Evolutionary conservation across 2,329 filamentous ascomycete species (phyloP).

Genomic region (Diaporthe sp.): DNA sequence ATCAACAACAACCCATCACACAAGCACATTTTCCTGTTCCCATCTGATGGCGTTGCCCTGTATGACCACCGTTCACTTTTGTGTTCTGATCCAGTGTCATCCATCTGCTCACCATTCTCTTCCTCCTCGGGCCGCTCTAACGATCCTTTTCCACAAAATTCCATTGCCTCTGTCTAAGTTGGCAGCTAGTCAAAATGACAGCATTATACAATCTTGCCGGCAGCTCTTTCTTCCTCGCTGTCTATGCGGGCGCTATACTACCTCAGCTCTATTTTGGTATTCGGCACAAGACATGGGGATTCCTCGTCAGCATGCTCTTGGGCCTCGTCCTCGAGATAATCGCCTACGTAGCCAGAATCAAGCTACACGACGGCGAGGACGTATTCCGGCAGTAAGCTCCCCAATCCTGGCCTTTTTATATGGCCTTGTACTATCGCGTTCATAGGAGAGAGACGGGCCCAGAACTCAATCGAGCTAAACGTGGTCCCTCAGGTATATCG

Average conservation of each 20-base stretch:
- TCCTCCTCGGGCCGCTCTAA: not conserved
- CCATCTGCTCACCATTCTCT: not conserved
- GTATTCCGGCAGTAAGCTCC: constrained; percentile 50
- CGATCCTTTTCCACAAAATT: not conserved
- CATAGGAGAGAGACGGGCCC: no score
- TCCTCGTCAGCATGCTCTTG: constrained; percentile 51
- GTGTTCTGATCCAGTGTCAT: not conserved
- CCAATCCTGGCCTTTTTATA: not conserved
- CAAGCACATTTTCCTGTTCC: not conserved
- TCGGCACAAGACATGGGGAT: constrained; percentile 41
- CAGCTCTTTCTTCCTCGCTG: constrained; percentile 42
- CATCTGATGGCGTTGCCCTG: not conserved
- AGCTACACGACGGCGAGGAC: constrained; percentile 55
- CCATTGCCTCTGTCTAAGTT: not conserved
- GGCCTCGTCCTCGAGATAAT: constrained; percentile 62
- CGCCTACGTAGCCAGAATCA: constrained; percentile 61
- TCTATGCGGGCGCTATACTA: constrained; percentile 40
- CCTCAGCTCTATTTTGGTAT: constrained; percentile 40
- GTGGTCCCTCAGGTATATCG: not conserved
- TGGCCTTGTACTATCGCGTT: no score
- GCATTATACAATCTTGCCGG: constrained; percentile 45
- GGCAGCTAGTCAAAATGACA: not conserved
- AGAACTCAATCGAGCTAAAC: not conserved
- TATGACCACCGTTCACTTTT: not conserved
- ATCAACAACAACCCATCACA: not conserved